Base-by-base conservation (phyloP, 306 rosid genomes). In the Acacia melanoxylon region DNA sequence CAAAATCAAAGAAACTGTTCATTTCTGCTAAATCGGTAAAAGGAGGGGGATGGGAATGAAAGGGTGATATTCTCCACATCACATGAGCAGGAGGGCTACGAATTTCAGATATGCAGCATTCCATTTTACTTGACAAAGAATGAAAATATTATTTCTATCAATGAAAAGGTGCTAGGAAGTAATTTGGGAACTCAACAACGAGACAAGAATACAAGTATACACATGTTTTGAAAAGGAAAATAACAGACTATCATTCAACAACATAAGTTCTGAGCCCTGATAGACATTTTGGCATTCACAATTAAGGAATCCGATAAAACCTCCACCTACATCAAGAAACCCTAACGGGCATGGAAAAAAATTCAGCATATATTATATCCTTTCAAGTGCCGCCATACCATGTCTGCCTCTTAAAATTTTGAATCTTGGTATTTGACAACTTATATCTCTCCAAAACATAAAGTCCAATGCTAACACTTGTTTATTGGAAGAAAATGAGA, bases 1-100 rank as follows among this genome's bases (percentile, higher is more conserved):
- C 78, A 74, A 74, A 74, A 74, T 52, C 68, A 80, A n/a, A 45
- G 68, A 25, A 77, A 77, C 22, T 63, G 73, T 74, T 80, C 65
- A 80, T 67, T 80, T 40, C 81, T 33, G 31, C 41, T 9, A 76
- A 70, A 49, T 75, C 42, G 45, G 82, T 66, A 49, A 70, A 45
- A 52, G 20, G 44, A 16, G 17, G 40, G 25, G 29, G 44, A 56
- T 25, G 8, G 15, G 22, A 69, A 37, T 52, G 22, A 52, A 40
- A 46, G 46, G 77, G n/a, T 52, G 27, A 11, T 8, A 35, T 79
- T 56, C 40, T 79, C 52, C 13, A 10, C 33, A 33, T 4, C 61
- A 37, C 48, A 66, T 46, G 22, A 68, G 19, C 25, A 61, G 68
- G 27, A 68, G 45, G 74, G 67, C 29, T 49, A 37, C 49, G 8